phyloP scores from a whole-genome alignment of 1,284 basidiomycete genomes.

The Apiotrichum sp. region DNA sequence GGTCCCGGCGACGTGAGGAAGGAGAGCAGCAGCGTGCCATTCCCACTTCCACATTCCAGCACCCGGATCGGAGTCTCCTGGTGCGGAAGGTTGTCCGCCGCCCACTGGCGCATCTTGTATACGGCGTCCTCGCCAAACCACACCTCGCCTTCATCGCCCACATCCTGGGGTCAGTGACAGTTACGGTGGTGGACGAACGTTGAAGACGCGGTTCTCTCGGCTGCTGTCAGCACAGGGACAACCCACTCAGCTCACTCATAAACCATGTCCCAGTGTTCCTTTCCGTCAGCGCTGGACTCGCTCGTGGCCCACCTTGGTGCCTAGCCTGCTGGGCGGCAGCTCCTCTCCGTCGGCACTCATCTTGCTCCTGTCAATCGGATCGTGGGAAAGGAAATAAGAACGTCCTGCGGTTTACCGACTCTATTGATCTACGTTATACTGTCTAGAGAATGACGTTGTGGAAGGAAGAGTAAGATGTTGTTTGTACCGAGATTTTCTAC shows the following conservation, averaged over 20 bases:
- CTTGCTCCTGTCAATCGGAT: neutral
- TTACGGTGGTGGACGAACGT: slow-evolving; percentile 15
- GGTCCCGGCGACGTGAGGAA: slow-evolving; percentile 36
- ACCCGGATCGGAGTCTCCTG: slow-evolving; percentile 25
- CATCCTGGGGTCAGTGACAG: slow-evolving; percentile 3
- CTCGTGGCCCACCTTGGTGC: slow-evolving; percentile 31
- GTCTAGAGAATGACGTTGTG: no score
- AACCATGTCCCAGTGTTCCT: slow-evolving; percentile 46
- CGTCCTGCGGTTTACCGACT: no score
- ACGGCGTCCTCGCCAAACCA: slow-evolving; percentile 46
- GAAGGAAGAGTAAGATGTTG: no score
- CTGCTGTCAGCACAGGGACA: slow-evolving; percentile 12
- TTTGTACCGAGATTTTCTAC: no score
- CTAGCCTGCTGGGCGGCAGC: slow-evolving; percentile 44
- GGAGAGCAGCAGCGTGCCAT: slow-evolving; percentile 46
- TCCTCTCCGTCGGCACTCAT: slow-evolving; percentile 36
- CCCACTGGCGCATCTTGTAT: slow-evolving; percentile 45
- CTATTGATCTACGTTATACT: no score
- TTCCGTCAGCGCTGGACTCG: neutral
- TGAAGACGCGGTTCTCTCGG: slow-evolving; percentile 45
- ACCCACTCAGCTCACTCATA: slow-evolving; percentile 35
- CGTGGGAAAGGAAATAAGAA: no score
- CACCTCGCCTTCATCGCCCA: slow-evolving; percentile 33
- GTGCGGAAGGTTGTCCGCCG: slow-evolving; percentile 28
- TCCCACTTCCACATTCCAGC: slow-evolving; percentile 43